Percentiles rank a stretch among this genome's conserved stretches.
phyloP scores from a whole-genome alignment of 2,329 filamentous ascomycete species.

The Venturia aucupariae region DNA sequence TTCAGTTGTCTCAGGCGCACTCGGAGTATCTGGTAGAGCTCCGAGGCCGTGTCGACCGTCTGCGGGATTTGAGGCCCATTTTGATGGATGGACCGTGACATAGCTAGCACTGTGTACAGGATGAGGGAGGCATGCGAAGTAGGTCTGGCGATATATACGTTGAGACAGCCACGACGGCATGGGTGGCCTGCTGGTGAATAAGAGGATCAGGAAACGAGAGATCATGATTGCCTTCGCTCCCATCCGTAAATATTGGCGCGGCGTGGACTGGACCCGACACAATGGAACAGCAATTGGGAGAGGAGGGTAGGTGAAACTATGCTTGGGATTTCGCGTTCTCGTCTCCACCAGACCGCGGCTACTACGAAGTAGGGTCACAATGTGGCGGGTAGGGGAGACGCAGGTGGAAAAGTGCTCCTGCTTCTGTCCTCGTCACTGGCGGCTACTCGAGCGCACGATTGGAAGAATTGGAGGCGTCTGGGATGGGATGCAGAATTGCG shows the following conservation, averaged over 20 bases:
- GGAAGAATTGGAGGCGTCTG: neutral
- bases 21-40: neutral
- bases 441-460: conserved; percentile 4
- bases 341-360: neutral
- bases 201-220: neutral
- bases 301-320: conserved; percentile 6
- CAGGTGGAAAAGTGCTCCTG: neutral
- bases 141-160: neutral
- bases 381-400: neutral
- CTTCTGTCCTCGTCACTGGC: neutral
- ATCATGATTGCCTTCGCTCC: neutral
- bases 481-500: neutral
- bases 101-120: neutral
- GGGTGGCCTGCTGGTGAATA: conserved; percentile 1
- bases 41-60: neutral
- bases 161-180: neutral
- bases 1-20: neutral
- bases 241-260: neutral
- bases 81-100: neutral
- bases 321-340: neutral
- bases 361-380: too few relatives aligned
- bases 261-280: conserved; percentile 6
- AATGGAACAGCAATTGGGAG: neutral
- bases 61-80: neutral
- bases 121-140: neutral